Evolutionary conservation across 345 rosid genomes (phyloP).

Genomic region (Brassica incana): DNA sequence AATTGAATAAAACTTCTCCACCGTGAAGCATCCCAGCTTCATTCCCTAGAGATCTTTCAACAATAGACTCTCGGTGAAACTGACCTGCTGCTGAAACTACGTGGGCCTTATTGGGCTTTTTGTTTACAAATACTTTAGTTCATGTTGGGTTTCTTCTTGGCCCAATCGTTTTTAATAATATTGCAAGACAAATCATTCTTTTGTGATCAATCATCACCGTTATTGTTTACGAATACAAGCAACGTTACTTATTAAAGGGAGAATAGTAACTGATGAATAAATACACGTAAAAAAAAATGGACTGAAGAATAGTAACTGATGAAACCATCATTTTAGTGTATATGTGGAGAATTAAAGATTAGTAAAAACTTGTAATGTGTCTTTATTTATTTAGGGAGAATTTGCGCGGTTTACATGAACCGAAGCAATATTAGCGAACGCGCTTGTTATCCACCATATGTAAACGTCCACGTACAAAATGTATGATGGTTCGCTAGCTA

Average conservation of each 20-base stretch:
- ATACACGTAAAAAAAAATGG: background rate
- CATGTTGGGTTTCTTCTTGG: background rate
- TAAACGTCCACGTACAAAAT: background rate
- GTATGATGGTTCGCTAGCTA: background rate
- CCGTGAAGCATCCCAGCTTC: background rate
- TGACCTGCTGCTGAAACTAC: background rate
- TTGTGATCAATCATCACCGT: too few relatives aligned
- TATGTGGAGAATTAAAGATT: background rate
- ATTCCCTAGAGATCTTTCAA: background rate
- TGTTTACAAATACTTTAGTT: background rate
- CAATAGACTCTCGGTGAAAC: background rate
- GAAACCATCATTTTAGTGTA: constrained; percentile 1
- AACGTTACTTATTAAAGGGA: too few relatives aligned
- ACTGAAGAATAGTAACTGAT: background rate
- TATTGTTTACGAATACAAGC: too few relatives aligned
- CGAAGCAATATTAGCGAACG: background rate
- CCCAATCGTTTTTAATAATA: background rate
- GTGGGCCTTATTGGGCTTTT: constrained; percentile 1
- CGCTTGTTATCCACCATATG: background rate
- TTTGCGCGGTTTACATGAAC: background rate
- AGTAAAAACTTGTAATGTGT: background rate
- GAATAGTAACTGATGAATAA: too few relatives aligned
- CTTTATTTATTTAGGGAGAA: background rate
- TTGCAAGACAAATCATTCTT: too few relatives aligned
- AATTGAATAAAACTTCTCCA: background rate